Conservation (phyloP, 192 early-diverging fungal genomes). For the Chytriomyces sp. region DNA sequence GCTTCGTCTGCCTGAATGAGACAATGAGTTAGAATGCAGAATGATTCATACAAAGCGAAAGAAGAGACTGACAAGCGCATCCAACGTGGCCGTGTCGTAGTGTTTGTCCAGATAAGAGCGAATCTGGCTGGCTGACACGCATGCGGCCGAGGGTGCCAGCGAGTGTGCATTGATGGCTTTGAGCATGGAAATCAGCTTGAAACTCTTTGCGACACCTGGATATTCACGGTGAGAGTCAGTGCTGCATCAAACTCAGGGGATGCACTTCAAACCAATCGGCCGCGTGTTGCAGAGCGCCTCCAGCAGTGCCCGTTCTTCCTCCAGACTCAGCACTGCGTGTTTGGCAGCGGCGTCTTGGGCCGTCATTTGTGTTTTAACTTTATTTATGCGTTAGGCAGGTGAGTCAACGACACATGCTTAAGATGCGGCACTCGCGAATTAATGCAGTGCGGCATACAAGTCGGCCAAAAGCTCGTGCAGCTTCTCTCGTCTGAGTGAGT, state of each 20-base stretch:
- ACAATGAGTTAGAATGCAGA: neutral
- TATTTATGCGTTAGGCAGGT: conserved; percentile 53
- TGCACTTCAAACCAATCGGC: conserved; percentile 4
- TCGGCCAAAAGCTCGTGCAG: conserved; percentile 45
- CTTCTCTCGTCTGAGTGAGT: conserved; percentile 30
- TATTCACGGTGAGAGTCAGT: neutral
- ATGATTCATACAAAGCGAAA: neutral
- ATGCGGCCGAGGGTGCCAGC: neutral
- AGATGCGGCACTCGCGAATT: neutral
- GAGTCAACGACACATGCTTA: neutral
- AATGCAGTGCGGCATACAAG: conserved; percentile 53
- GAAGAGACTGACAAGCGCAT: neutral
- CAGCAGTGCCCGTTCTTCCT: conserved; percentile 2
- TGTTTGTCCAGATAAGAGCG: neutral
- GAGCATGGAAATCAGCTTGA: neutral
- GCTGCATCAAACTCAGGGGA: neutral
- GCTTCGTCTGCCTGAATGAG: neutral
- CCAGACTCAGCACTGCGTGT: neutral
- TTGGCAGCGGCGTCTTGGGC: no score
- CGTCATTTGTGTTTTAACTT: no score
- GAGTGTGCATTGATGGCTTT: neutral
- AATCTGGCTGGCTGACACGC: neutral
- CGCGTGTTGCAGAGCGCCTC: conserved; percentile 22
- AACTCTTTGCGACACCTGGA: neutral
- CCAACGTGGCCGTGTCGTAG: neutral